Evolutionary conservation across 495 filamentous ascomycete species (phyloP), one percentile per base, ranked within the genome.

Genomic region (Polyplosphaeria fusca): DNA sequence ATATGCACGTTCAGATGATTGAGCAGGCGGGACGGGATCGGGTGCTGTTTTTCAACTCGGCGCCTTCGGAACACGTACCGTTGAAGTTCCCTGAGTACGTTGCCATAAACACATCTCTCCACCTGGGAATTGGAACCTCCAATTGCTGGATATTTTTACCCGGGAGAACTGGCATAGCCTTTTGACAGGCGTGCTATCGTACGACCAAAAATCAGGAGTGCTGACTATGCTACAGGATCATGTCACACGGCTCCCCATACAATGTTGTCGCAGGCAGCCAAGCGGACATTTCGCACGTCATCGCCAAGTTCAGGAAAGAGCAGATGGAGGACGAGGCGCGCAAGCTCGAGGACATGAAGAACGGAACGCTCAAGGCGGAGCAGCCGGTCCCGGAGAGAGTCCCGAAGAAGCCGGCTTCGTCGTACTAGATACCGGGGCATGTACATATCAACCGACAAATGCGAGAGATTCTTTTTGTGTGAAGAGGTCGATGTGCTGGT

Each of bases 21-120:
- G 86, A 89, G 75, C 83, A 84, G 71, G 87, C 86, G 19, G 87
- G 81, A 19, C 66, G 73, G 43, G 85, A 90, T 68, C 74, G 81
- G 64, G 80, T 83, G 62, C 67, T 91, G 63, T 87, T 88, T 63
- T 70, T 79, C 39, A 81, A 78, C 66, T 74, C 79, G 52, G 71
- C 63, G 26, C 71, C 71, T 48, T 72, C 65, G 28, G 70, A 73
- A 56, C 61, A 68, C 55, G 68, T 81, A 26, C 75, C 79, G 9
- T 67, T 90, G 73, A 80, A 68, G 67, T 83, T 82, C 66, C 82
- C 81, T 32, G 87, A 91, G 87, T 90, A 79, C 65, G 85, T 55
- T 56, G n/a, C 18, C 46, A n/a, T n/a, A n/a, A n/a, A n/a, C n/a
- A n/a, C n/a, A n/a, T n/a, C n/a, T n/a, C n/a, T n/a, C n/a, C n/a